These are phyloP conservation scores for Exophiala dermatitidis DNA, from an alignment of 2,329 filamentous ascomycete species.

Conservation along the genomic window DNA sequence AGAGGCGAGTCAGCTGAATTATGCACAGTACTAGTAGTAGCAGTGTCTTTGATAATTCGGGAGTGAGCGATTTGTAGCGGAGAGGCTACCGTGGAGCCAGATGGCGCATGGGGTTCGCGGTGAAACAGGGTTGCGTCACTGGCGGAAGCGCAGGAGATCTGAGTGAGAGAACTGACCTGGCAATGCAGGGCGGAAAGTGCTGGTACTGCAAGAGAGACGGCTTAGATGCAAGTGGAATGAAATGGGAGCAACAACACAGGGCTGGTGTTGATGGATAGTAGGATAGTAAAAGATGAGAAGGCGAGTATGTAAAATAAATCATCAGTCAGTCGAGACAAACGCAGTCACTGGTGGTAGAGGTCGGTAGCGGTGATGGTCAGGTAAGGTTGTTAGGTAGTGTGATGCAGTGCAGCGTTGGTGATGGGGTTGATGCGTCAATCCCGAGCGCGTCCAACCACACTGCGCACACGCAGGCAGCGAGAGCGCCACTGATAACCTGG, in stretches of 20 bases:
- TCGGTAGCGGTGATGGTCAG: not conserved
- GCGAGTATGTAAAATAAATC: not conserved
- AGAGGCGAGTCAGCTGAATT: slow-evolving; percentile 3
- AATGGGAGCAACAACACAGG: not conserved
- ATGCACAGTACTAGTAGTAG: not conserved
- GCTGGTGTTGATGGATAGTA: not conserved
- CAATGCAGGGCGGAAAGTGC: not conserved
- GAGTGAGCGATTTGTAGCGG: not conserved
- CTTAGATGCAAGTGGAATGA: not conserved
- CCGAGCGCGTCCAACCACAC: not conserved
- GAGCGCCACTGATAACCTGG: too few species aligned
- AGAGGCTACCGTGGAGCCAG: slow-evolving; percentile 2
- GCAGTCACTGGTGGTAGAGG: not conserved
- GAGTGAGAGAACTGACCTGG: not conserved
- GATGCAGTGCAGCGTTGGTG: not conserved
- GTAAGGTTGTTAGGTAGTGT: not conserved
- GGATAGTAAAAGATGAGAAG: not conserved
- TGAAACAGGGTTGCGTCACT: slow-evolving; percentile 24
- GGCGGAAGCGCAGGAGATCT: slow-evolving; percentile 12
- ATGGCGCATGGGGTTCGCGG: slow-evolving; percentile 17
- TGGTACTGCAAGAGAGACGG: not conserved
- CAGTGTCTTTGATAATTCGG: slow-evolving; percentile 3
- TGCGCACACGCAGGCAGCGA: too few species aligned
- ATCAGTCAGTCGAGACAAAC: slow-evolving; percentile 1
- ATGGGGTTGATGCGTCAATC: not conserved